phyloP scores from a whole-genome alignment of 164 flowering plant species.

The Sedum album region DNA sequence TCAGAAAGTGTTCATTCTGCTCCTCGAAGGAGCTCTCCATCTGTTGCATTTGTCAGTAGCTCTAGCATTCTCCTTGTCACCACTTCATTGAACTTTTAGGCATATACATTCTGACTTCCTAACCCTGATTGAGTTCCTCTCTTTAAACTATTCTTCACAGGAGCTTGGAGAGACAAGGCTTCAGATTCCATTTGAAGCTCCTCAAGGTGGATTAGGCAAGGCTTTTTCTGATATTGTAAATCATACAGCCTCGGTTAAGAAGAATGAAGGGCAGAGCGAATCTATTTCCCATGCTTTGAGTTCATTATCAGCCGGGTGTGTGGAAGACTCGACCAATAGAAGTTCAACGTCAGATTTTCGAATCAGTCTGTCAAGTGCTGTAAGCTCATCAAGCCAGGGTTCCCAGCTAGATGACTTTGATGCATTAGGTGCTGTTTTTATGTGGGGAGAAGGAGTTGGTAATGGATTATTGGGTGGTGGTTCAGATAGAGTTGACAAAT shows the following conservation, averaged over 20 bases:
- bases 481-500: constrained; percentile 25
- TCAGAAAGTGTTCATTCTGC: constrained; percentile 36
- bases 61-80: constrained; percentile 1
- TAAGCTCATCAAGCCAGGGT: constrained; percentile 90
- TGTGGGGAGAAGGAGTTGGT: constrained; percentile 83
- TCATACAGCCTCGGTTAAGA: constrained; percentile 40
- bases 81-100: constrained; percentile 1
- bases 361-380: constrained; percentile 83
- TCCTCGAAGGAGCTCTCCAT: constrained; percentile 31
- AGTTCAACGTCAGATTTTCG: constrained; percentile 59
- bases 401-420: constrained; percentile 73
- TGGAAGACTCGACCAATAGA: constrained; percentile 45
- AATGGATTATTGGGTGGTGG: constrained; percentile 74
- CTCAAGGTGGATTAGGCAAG: constrained; percentile 58
- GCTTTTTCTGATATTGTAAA: constrained; percentile 64
- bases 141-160: constrained; percentile 20
- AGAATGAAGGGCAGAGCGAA: constrained; percentile 28
- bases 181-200: constrained; percentile 32
- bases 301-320: constrained; percentile 25
- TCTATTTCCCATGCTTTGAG: constrained; percentile 22
- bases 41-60: constrained; percentile 31
- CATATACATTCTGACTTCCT: background rate
- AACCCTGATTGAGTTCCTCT: background rate
- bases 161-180: constrained; percentile 44
- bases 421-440: constrained; percentile 71